Evolutionary conservation across 1,139 yeast species (phyloP).

Genomic region (Sugiyamaella grinbergsii): DNA sequence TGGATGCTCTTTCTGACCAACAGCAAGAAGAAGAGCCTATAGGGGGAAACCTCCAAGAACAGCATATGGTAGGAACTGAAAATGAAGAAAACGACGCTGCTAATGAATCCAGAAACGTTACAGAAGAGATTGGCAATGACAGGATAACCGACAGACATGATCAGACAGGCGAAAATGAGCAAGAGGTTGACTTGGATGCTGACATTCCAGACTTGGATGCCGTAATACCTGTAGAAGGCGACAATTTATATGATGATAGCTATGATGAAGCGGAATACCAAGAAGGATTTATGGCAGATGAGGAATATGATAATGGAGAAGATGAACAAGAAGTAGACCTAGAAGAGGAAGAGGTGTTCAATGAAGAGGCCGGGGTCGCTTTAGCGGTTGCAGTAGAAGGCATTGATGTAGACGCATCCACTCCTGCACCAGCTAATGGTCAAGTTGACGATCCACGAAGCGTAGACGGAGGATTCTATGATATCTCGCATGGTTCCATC

Average conservation of each 20-base stretch:
- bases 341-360: background rate
- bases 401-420: background rate
- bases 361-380: conserved; percentile 9
- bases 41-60: background rate
- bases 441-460: background rate
- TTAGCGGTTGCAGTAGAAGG: background rate
- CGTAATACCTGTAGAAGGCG: conserved; percentile 28
- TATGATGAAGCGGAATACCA: conserved; percentile 27
- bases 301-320: conserved; percentile 22
- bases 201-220: conserved; percentile 26
- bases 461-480: background rate
- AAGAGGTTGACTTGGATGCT: conserved; percentile 29
- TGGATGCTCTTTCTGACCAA: conserved; percentile 9
- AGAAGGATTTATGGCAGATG: conserved; percentile 27
- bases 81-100: conserved; percentile 32
- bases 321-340: conserved; percentile 20
- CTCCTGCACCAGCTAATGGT: background rate
- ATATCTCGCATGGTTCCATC: conserved; percentile 5
- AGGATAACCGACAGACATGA: conserved; percentile 15
- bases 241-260: conserved; percentile 29
- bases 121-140: conserved; percentile 16
- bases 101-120: conserved; percentile 27
- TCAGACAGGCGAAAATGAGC: conserved; percentile 13
- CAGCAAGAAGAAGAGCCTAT: conserved; percentile 6
- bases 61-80: conserved; percentile 4